Base-by-base conservation (phyloP, 2,329 filamentous ascomycete genomes). In the Rhinocladiella similis region DNA sequence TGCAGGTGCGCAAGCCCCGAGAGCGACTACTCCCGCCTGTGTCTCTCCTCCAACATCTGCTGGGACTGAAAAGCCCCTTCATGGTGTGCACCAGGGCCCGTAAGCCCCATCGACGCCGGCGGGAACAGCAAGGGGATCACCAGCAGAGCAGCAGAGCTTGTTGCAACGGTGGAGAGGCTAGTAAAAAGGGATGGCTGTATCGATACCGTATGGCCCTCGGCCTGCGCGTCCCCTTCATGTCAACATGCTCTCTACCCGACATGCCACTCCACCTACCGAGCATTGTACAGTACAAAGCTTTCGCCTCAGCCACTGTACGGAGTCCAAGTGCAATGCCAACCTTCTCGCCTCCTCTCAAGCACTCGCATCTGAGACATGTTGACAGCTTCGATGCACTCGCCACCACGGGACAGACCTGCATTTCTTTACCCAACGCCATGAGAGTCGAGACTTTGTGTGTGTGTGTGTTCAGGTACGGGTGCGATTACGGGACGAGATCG, bases 161-260 rank as follows among this genome's bases (percentile, higher is more conserved):
- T 42, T 42, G 53, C 49, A 41, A 27, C 47, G 35, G 50, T 56
- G 59, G 59, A 53, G 50, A 22, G 25, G 20, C 47, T 47, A 45
- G 38, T 33, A 53, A 54, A 60, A 57, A 53, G 50, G 55, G 59
- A 52, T 45, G 53, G 52, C 43, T 45, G 50, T 43, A 36, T 43
- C 20, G 36, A 16, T 41, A 41, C 41, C 25, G 49, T 53, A 53
- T 47, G 3, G 12, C 49, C 45, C 38, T 41, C 5, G 14, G 38
- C 12, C 38, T 41, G 38, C 38, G 38, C n/a, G 38, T 19, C 38
- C 38, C 29, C 38, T 16, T 18, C 38, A 41, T 18, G 38, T 41
- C 29, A 33, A 36, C 18, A 13, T 6, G 19, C 22, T 9, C 36
- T 18, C 19, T 16, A 16, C 12, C 25, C 13, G 9, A 12, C 43